Evolutionary conservation across 352 stramenopile species (phyloP), one percentile per base, ranked within the genome.

Genomic region (Phytopythium cucurbitacearum): DNA sequence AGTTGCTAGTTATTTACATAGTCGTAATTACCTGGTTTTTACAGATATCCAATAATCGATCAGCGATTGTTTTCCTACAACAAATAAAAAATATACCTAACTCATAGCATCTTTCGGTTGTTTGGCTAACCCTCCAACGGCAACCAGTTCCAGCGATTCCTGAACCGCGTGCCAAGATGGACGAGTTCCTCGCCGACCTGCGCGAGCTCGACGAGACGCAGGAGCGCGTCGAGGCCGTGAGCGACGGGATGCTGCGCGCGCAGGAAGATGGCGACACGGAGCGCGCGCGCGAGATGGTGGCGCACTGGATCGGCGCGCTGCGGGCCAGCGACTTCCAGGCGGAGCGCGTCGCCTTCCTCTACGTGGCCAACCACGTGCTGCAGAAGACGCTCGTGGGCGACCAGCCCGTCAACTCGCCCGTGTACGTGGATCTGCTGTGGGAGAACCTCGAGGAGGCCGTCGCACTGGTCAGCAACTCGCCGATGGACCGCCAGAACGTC

Each of bases 321-420:
- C 74, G 80, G 11, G 61, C 69, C 37, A 88, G 76, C 60, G 83
- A 91, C 62, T 83, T 90, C 56, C 78, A 91, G 61, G 80, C 77
- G 13, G 83, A 93, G 57, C 80, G 83, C 53, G 71, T 93, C 36
- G 80, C 83, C 9, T 93, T 87, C 61, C 69, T 93, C 4, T 93
- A 89, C 51, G 83, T 93, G 48, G 80, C 83, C 53, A 93, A 93
- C 54, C 83, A 93, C 62, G 83, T 93, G 56, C 66, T 93, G 16
- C 82, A 85, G 50, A 93, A 93, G 60, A 80, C 70, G 12, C 53
- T 79, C 4, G 76, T 82, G 16, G 67, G 53, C 13, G 68, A 69
- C 13, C 51, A 35, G 9, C 42, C 40, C 15, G 41, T 48, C 41
- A 56, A 61, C 40, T 39, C 47, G 13, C 42, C 38, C 38, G 7